A percentile compares a stretch with the other conserved stretches of the same genome.
These are phyloP conservation scores for Didymella segeticola DNA, from an alignment of 2,329 filamentous ascomycete genomes.

Conservation along the genomic window DNA sequence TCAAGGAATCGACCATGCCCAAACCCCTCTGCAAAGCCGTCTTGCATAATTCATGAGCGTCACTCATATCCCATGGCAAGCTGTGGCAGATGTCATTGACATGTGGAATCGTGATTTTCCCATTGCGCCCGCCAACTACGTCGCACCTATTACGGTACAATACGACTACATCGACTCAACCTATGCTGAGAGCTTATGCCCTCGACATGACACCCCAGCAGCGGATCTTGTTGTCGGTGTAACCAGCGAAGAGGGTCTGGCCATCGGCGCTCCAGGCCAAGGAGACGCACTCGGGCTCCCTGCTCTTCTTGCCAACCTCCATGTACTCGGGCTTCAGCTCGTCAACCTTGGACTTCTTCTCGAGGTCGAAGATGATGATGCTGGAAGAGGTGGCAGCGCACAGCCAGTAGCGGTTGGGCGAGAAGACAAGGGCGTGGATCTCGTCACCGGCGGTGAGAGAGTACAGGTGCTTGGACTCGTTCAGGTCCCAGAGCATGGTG, in stretches of 20 bases:
- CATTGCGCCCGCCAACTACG: slow-evolving; percentile 37
- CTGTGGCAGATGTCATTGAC: slow-evolving; percentile 40
- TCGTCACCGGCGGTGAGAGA: slow-evolving; percentile 99
- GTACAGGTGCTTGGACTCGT: slow-evolving; percentile 99
- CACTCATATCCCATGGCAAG: slow-evolving; percentile 48
- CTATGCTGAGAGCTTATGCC: slow-evolving; percentile 37
- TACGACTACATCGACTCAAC: slow-evolving; percentile 21
- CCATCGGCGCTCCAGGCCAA: slow-evolving; percentile 98
- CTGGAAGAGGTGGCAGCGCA: slow-evolving; percentile 95
- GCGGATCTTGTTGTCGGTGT: slow-evolving; percentile 90
- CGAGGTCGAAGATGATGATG: slow-evolving; percentile 99
- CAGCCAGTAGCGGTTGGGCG: slow-evolving; percentile 99
- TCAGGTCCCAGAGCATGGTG: slow-evolving; percentile 99
- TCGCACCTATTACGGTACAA: slow-evolving; percentile 29
- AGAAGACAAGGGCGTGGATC: slow-evolving; percentile 99
- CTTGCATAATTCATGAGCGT: slow-evolving; percentile 36
- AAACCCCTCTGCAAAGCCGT: slow-evolving; percentile 34
- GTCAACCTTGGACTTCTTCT: slow-evolving; percentile 99
- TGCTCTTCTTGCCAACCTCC: slow-evolving; percentile 97
- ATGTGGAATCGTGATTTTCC: slow-evolving; percentile 49
- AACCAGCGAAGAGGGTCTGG: slow-evolving; percentile 99
- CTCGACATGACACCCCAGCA: slow-evolving; percentile 53
- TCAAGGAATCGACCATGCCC: slow-evolving; percentile 45
- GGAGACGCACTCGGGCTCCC: slow-evolving; percentile 96
- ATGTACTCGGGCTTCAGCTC: slow-evolving; percentile 99